Base-by-base conservation (phyloP, 768 basidiomycete genomes). In the Lentinula aciculospora region DNA sequence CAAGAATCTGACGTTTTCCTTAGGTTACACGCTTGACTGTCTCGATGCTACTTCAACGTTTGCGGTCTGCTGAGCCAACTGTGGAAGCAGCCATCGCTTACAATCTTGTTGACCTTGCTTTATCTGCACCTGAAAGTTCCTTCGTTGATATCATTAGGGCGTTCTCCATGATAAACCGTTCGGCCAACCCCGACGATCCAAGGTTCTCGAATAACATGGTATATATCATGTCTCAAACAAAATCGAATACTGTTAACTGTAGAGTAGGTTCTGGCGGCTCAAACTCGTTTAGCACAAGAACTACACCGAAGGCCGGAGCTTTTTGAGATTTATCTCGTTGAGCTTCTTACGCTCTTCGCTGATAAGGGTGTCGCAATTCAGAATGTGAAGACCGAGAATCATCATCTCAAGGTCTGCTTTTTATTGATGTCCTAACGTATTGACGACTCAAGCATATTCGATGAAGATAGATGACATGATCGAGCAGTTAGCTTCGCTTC, bases 311-410 rank as follows among this genome's bases (percentile, higher is more conserved):
- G 89, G 36, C 83, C 90, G 3, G 92, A 94, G 63, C 78, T 92
- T 13, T 91, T 89, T 62, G 83, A 86, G 56, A 74, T 79, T 4
- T 97, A 95, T 68, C 74, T 98, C 9, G 74, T 83, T n/a, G 94
- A 98, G 67, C 76, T 96, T 8, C 76, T 98, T 39, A 82, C 85
- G 0, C 76, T 97, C 15, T 97, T 96, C 68, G 83, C 86, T 4
- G 94, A 97, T 65, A 95, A 95, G 71, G 93, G 93, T 21, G 83
- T 94, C 12, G 88, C 86, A 5, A 92, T 96, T 29, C 94, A 97
- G 68, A 92, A 92, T 66, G 69, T 84, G 17, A 87, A 87, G 51
- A 81, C 84, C 3, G 75, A 81, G 1, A 84, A 85, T 60, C 81
- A 81, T 57, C 81, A 81, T 60, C 72, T 84, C 31, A 89, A 91